phyloP scores from a whole-genome alignment of 352 stramenopile species.

The Pythium sukuiense region DNA sequence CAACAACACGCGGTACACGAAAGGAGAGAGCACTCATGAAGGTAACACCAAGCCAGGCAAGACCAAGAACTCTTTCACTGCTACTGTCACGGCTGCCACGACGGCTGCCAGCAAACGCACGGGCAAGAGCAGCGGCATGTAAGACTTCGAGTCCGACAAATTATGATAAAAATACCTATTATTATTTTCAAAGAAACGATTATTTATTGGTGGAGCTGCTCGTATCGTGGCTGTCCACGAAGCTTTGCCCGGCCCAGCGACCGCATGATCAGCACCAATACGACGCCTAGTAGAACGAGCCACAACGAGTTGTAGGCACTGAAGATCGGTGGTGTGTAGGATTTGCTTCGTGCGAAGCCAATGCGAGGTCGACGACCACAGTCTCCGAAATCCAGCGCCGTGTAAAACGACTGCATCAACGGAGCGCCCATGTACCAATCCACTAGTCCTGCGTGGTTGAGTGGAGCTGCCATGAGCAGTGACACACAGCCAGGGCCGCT shows the following conservation, averaged over 20 bases:
- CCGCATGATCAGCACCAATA: slow-evolving; percentile 20
- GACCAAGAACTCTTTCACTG: background rate
- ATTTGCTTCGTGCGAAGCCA: slow-evolving; percentile 19
- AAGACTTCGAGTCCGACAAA: no score
- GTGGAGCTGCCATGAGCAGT: background rate
- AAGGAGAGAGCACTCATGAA: slow-evolving; percentile 4
- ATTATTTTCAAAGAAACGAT: no score
- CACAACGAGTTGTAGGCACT: slow-evolving; percentile 24
- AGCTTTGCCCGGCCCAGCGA: slow-evolving; percentile 12
- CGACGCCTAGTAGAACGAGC: slow-evolving; percentile 15
- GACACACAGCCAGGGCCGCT: slow-evolving; percentile 17
- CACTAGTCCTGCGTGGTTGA: background rate
- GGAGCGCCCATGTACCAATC: slow-evolving; percentile 21
- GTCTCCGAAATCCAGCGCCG: slow-evolving; percentile 19
- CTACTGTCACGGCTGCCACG: background rate
- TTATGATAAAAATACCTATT: no score
- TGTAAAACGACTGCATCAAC: slow-evolving; percentile 25
- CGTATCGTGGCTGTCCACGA: background rate
- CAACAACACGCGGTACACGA: slow-evolving; percentile 8
- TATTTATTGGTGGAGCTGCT: no score
- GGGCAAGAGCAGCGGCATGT: slow-evolving; percentile 14
- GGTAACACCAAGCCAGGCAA: background rate
- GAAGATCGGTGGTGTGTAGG: slow-evolving; percentile 6
- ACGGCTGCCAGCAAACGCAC: slow-evolving; percentile 10
- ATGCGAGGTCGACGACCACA: background rate